Conservation (phyloP, 2,329 filamentous ascomycete species). For the Dothistroma septosporum region DNA sequence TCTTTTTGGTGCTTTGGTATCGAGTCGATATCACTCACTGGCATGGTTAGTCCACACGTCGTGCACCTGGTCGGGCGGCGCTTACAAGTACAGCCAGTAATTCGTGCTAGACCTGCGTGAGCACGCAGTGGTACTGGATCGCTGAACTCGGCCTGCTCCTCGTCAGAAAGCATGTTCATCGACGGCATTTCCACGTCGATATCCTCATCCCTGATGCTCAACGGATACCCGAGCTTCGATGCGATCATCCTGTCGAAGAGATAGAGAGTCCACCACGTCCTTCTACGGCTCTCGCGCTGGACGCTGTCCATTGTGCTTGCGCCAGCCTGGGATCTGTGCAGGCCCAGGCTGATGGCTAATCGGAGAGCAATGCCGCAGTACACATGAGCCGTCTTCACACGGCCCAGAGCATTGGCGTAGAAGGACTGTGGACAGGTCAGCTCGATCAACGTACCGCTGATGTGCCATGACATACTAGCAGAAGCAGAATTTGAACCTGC, state of each 20-base stretch:
- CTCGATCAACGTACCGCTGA: not conserved
- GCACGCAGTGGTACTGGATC: conserved; percentile 39
- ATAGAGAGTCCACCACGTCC: conserved; percentile 37
- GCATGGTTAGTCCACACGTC: conserved; percentile 14
- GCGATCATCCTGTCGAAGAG: conserved; percentile 34
- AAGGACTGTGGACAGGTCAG: conserved; percentile 37
- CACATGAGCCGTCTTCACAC: conserved; percentile 44
- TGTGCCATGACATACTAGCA: conserved; percentile 38
- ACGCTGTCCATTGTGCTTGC: conserved; percentile 36
- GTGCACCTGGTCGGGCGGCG: conserved; percentile 11
- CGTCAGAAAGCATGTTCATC: conserved; percentile 30
- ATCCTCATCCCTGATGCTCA: conserved; percentile 34
- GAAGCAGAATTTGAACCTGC: conserved; percentile 44
- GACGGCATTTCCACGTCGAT: conserved; percentile 45
- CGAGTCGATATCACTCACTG: conserved; percentile 26
- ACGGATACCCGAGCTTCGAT: conserved; percentile 35
- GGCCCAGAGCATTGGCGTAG: conserved; percentile 45
- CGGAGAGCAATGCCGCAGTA: conserved; percentile 47
- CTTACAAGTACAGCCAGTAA: conserved; percentile 31
- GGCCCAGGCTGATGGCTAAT: conserved; percentile 43
- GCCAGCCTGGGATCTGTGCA: conserved; percentile 38
- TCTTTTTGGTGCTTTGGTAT: conserved; percentile 22
- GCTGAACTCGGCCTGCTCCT: conserved; percentile 33
- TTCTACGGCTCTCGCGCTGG: conserved; percentile 31
- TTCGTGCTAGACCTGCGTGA: conserved; percentile 40